phyloP scores from a whole-genome alignment of 345 rosid genomes.

The Lagerstroemia speciosa region DNA sequence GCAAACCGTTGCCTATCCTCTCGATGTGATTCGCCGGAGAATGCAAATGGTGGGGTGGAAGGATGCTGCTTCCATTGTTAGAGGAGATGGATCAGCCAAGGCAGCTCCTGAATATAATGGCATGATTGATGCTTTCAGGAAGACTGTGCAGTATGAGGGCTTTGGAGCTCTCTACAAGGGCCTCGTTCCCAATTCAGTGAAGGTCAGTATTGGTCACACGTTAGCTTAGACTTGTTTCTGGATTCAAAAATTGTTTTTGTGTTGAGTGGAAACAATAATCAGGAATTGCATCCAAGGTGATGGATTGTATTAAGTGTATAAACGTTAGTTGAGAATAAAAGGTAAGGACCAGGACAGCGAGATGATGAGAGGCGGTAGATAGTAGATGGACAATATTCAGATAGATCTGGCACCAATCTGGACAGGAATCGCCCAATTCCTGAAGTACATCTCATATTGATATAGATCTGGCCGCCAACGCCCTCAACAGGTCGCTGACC shows the following conservation, averaged over 20 bases:
- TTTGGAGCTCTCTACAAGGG: slow-evolving; percentile 97
- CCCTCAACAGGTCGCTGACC: no score
- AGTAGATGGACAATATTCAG: no score
- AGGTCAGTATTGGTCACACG: slow-evolving; percentile 39
- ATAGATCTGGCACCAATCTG: no score
- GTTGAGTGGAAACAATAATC: no score
- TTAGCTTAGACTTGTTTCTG: not conserved
- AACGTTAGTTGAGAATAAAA: no score
- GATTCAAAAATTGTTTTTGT: not conserved
- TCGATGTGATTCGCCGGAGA: slow-evolving; percentile 93
- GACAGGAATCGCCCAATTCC: no score
- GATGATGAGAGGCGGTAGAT: no score
- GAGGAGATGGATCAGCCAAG: slow-evolving; percentile 36
- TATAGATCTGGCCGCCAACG: no score
- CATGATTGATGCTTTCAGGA: slow-evolving; percentile 87
- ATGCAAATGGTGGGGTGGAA: slow-evolving; percentile 99
- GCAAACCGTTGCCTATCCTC: slow-evolving; percentile 96
- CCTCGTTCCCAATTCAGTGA: slow-evolving; percentile 87
- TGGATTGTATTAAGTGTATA: no score
- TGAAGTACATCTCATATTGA: no score
- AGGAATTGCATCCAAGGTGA: no score
- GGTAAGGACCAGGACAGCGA: no score
- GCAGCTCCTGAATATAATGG: slow-evolving; percentile 58
- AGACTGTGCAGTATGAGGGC: slow-evolving; percentile 87
- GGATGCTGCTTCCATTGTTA: slow-evolving; percentile 73